Percentiles rank a stretch among this genome's conserved stretches.
phyloP scores from a whole-genome alignment of 176 grass and related monocot genomes.

The Musa troglodytarum region DNA sequence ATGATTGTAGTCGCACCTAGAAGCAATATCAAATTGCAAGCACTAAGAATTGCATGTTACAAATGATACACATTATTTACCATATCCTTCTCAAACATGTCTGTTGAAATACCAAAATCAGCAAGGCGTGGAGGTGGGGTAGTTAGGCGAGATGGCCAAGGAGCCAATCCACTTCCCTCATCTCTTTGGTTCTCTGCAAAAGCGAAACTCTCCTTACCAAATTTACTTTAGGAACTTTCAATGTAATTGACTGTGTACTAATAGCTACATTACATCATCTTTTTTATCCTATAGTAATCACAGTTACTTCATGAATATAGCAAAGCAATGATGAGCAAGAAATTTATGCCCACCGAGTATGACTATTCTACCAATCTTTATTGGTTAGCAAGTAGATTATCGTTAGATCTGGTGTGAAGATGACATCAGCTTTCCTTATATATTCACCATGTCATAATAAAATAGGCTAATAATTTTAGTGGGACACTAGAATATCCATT shows the following conservation, averaged over 20 bases:
- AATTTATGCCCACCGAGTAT: no score
- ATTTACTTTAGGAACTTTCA: not conserved
- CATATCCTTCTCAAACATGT: conserved; percentile 81
- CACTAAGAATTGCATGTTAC: not conserved
- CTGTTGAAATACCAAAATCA: conserved; percentile 66
- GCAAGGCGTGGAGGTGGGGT: conserved; percentile 79
- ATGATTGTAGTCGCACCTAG: not conserved
- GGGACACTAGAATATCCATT: no score
- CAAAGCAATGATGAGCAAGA: no score
- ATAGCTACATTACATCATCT: no score
- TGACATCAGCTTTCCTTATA: no score
- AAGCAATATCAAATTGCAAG: not conserved
- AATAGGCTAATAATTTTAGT: no score
- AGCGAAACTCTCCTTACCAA: conserved; percentile 6
- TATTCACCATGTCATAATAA: no score
- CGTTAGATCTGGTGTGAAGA: no score
- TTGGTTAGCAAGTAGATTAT: no score
- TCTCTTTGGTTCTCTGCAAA: conserved; percentile 84
- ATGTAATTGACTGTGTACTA: not conserved
- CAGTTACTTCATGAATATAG: no score
- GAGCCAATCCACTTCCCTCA: conserved; percentile 73
- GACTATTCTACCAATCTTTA: no score
- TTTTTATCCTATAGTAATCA: no score
- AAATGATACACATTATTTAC: conserved; percentile 38
- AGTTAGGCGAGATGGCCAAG: conserved; percentile 90